Base-by-base conservation (phyloP, 169 alveolate species). In the Plasmodium gonderi region DNA sequence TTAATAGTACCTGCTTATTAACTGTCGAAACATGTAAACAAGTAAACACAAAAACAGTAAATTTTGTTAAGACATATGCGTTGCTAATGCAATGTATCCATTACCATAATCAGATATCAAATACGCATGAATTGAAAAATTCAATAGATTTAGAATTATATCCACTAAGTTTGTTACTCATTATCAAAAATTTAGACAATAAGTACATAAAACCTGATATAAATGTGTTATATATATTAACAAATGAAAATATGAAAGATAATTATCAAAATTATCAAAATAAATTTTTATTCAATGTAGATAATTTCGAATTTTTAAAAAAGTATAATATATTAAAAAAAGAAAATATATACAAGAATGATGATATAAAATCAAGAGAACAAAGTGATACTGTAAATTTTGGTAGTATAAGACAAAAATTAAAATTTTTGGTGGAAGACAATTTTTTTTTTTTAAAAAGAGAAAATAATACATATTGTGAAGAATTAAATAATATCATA, bases 41-140 rank as follows among this genome's bases (percentile, higher is more conserved):
- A n/a, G 60, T 90, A 60, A 90, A 90, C 49, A 65, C 42, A 11
- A 64, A 79, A 49, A 78, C 29, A 9, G 82, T 77, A 17, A 44
- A 77, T 23, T 90, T 90, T 69, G 94, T 90, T 26, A 90, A 90
- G n/a, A 90, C 91, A 17, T 90, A 90, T 42, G 94, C 94, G 26
- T 23, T 90, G 4, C 60, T 90, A 47, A 77, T 90, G 90, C 90
- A 90, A n/a, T 90, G 94, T 51, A 64, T 90, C 65, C 94, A 90
- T 45, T 90, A 90, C 31, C 94, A 90, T 36, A 90, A 90, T 54
- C 94, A 90, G 49, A 90, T 90, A 77, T 90, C 94, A 20, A 90
- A 90, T 31, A 90, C 90, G 8, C 82, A 90, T 69, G 94, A 90
- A 51, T 45, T 90, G 47, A 90, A 77, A 49, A 65, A 67, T 26